These are phyloP conservation scores for Antitrichia curtipendula DNA, from an alignment of 225 moss, liverwort and hornwort genomes.

Conservation along the genomic window DNA sequence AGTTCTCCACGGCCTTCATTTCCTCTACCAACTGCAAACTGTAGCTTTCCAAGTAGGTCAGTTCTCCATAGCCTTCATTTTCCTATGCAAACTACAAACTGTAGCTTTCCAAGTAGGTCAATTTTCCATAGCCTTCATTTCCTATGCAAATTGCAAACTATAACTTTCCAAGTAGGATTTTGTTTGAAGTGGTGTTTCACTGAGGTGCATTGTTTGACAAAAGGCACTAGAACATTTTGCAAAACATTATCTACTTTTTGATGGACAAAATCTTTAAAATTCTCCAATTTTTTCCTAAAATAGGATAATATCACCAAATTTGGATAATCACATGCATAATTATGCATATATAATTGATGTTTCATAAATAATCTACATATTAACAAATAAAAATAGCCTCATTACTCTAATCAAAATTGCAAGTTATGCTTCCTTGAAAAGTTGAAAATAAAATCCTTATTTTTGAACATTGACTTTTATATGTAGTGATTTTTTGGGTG, in stretches of 20 bases:
- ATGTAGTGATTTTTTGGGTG: fast-evolving
- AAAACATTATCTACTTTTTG: not conserved
- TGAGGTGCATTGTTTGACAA: fast-evolving
- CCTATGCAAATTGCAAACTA: fast-evolving
- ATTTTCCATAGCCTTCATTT: not conserved
- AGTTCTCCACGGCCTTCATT: not conserved
- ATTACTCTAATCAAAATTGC: fast-evolving
- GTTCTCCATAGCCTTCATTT: too few species aligned
- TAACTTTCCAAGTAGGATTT: not conserved
- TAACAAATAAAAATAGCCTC: fast-evolving
- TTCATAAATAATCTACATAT: too few species aligned
- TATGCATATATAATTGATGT: not conserved
- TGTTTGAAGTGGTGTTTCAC: not conserved
- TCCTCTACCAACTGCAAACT: not conserved
- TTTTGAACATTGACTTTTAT: too few species aligned
- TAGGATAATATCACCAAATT: not conserved
- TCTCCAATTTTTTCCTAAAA: not conserved
- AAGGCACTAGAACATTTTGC: fast-evolving
- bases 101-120: too few species aligned
- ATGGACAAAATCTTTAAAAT: too few species aligned
- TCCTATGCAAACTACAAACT: too few species aligned
- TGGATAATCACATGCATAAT: fast-evolving
- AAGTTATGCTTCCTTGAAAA: not conserved
- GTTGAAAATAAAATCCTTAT: not conserved
- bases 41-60: fast-evolving